Conservation (phyloP, 352 stramenopile species). For the Thalassiosira hispida region DNA sequence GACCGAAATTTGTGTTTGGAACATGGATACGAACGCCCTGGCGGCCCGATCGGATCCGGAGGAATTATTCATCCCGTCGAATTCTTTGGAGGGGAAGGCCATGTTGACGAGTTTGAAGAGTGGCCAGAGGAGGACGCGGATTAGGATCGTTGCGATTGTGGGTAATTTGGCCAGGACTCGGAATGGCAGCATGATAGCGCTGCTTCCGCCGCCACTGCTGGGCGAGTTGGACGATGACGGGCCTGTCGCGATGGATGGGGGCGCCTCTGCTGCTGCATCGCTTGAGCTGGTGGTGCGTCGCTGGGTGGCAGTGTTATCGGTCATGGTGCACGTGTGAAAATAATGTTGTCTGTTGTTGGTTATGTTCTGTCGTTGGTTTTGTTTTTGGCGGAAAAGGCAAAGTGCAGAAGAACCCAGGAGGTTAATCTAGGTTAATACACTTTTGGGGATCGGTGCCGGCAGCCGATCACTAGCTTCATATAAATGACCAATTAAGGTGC, state of each 20-base stretch:
- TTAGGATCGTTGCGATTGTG: slow-evolving; percentile 33
- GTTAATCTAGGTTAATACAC: no score
- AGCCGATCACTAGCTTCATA: no score
- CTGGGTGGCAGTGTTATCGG: slow-evolving; percentile 25
- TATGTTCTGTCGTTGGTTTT: not conserved
- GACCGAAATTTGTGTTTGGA: slow-evolving; percentile 35
- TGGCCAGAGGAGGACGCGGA: slow-evolving; percentile 54
- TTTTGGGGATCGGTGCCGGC: no score
- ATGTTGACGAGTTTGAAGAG: slow-evolving; percentile 49
- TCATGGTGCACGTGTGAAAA: slow-evolving; percentile 5
- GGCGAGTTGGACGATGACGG: not conserved
- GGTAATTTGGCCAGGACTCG: slow-evolving; percentile 19
- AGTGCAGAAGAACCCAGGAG: no score
- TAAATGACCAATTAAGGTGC: no score
- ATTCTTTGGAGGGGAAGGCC: slow-evolving; percentile 56
- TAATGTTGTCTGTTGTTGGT: no score
- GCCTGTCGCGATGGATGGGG: not conserved
- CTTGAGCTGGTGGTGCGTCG: slow-evolving; percentile 14
- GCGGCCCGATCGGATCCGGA: slow-evolving; percentile 62
- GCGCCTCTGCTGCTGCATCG: not conserved
- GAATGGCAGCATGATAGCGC: slow-evolving; percentile 6
- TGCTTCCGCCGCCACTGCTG: not conserved
- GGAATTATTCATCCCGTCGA: slow-evolving; percentile 64
- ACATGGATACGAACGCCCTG: slow-evolving; percentile 63
- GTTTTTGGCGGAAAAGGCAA: no score